These are phyloP conservation scores for Heliamphora exappendiculata DNA, from an alignment of 148 eudicot species.

Conservation along the genomic window DNA sequence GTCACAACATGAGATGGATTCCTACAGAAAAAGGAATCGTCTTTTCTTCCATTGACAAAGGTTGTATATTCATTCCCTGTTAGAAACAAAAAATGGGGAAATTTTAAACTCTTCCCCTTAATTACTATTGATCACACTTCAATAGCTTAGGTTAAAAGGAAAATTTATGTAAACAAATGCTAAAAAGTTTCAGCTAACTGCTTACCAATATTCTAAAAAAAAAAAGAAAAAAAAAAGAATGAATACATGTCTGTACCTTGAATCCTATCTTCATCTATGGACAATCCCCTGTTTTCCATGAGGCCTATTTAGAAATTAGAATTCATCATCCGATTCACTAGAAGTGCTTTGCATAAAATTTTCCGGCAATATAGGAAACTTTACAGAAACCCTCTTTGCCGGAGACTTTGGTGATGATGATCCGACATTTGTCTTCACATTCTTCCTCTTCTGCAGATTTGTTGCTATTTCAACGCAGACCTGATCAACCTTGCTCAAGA, in stretches of 20 bases:
- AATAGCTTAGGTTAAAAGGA: neutral
- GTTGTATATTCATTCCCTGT: too few species aligned
- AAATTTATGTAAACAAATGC: neutral
- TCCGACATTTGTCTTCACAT: conserved; percentile 16
- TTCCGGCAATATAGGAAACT: conserved; percentile 63
- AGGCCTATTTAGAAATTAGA: conserved; percentile 8
- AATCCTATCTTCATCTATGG: conserved; percentile 17
- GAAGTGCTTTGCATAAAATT: conserved; percentile 56
- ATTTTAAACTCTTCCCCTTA: neutral
- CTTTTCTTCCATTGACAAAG: too few species aligned
- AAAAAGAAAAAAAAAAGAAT: conserved; percentile 1
- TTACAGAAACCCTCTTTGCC: conserved; percentile 43
- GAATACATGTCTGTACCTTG: neutral
- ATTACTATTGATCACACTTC: neutral
- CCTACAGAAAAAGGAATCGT: too few species aligned
- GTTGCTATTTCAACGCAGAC: conserved; percentile 39
- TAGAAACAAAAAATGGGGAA: neutral
- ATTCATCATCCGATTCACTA: conserved; percentile 50
- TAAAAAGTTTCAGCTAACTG: neutral
- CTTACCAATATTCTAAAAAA: neutral
- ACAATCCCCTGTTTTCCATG: conserved; percentile 9
- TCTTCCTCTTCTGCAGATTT: conserved; percentile 45
- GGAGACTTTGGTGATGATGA: conserved; percentile 20
- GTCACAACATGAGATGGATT: too few species aligned
- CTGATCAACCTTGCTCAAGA: conserved; percentile 58